A percentile compares a stretch with the other conserved stretches of the same genome.
phyloP scores from a whole-genome alignment of 2,329 filamentous ascomycete species.

The Raffaelea albimanens region DNA sequence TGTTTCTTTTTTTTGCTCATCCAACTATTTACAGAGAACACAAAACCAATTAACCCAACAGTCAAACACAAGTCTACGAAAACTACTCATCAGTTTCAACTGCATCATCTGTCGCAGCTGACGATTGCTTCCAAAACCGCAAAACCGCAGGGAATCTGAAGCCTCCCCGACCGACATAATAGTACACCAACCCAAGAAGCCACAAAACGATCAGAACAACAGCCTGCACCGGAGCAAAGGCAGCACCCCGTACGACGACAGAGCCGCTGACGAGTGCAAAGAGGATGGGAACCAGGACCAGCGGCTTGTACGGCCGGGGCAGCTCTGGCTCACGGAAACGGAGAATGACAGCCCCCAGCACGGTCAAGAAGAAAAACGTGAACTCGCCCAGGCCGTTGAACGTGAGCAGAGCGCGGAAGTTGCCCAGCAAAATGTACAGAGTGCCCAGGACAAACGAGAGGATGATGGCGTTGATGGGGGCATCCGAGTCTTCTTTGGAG shows the following conservation, averaged over 20 bases:
- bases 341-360: slow-evolving; percentile 47
- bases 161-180: background rate
- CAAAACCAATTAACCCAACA: too few relatives aligned
- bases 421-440: slow-evolving; percentile 50
- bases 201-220: slow-evolving; percentile 42
- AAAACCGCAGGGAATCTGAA: too few relatives aligned
- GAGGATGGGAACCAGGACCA: slow-evolving; percentile 36
- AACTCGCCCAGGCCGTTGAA: slow-evolving; percentile 52
- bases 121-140: too few relatives aligned
- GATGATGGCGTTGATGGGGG: slow-evolving; percentile 43
- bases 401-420: slow-evolving; percentile 50
- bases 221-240: slow-evolving; percentile 47
- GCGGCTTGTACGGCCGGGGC: slow-evolving; percentile 45
- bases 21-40: too few relatives aligned
- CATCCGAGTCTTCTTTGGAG: slow-evolving; percentile 28
- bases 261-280: slow-evolving; percentile 52
- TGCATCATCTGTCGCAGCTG: too few relatives aligned
- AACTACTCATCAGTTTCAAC: too few relatives aligned
- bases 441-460: slow-evolving; percentile 39
- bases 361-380: slow-evolving; percentile 55
- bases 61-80: too few relatives aligned
- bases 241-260: slow-evolving; percentile 47
- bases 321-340: slow-evolving; percentile 46
- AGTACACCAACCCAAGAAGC: slow-evolving; percentile 36
- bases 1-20: too few relatives aligned